Conservation (phyloP, 805 yeast genomes). For the Wickerhamiella qilinensis region DNA sequence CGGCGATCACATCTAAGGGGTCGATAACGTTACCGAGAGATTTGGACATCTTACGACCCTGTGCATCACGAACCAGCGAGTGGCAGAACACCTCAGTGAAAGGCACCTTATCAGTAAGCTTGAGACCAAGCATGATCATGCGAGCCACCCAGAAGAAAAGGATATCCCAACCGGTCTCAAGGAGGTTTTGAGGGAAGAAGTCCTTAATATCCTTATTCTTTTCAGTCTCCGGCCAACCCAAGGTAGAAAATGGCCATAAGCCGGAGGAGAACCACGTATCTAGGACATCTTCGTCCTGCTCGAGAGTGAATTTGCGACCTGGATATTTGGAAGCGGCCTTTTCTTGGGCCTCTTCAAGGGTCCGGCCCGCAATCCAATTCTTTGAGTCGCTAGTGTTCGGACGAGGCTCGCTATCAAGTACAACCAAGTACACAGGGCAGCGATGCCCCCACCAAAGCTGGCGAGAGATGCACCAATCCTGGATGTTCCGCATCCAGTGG, state of each 20-base stretch:
- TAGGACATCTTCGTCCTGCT: constrained; percentile 94
- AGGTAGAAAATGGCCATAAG: constrained; percentile 91
- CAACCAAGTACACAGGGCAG: constrained; percentile 86
- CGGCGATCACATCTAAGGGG: constrained; percentile 85
- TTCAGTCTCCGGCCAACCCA: constrained; percentile 76
- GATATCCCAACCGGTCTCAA: constrained; percentile 99
- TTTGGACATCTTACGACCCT: constrained; percentile 96
- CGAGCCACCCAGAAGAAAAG: constrained; percentile 97
- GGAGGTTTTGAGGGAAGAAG: constrained; percentile 81
- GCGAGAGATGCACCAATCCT: constrained; percentile 99
- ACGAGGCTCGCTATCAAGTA: constrained; percentile 46
- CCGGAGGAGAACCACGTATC: constrained; percentile 99
- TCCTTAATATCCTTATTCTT: constrained; percentile 53
- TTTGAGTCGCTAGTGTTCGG: constrained; percentile 48
- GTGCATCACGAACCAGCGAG: constrained; percentile 96
- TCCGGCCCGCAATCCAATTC: constrained; percentile 87
- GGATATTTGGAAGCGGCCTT: constrained; percentile 70
- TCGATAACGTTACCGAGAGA: constrained; percentile 93
- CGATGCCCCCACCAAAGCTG: constrained; percentile 95
- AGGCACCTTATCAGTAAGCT: constrained; percentile 81
- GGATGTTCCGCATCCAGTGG: constrained; percentile 90
- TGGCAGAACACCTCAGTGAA: constrained; percentile 96
- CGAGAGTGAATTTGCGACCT: constrained; percentile 49
- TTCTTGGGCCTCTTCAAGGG: constrained; percentile 61
- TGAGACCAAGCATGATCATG: constrained; percentile 83